Base-by-base conservation (phyloP, 2,329 filamentous ascomycete genomes). In the Graphilbum ipis-grandicollis region DNA sequence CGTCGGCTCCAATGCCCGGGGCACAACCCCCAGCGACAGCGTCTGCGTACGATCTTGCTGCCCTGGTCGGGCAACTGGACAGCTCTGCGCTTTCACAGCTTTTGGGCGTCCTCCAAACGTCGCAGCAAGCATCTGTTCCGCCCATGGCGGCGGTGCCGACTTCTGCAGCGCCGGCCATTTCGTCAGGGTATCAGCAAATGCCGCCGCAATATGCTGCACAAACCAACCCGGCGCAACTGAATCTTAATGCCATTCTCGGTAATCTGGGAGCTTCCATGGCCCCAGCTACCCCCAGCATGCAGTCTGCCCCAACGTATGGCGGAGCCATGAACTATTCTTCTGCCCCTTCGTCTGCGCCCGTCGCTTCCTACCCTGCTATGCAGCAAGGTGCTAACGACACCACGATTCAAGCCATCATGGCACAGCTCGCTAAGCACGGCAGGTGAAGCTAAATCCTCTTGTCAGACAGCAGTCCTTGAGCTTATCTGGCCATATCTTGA, bases 391-490 rank as follows among this genome's bases (percentile, higher is more conserved):
- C 30, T n/a, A 40, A 36, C 18, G 41, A 62, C 9, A 60, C 74
- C 12, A 63, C 73, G 37, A 65, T 84, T 46, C 70, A 78, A 51
- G 78, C 80, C 47, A 81, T 85, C 36, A 79, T 85, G 69, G 75
- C 76, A 13, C 74, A 81, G 47, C 57, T 84, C 41, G 70, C 75
- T 33, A 71, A 68, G 46, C 78, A 71, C 48, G 65, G 74, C 43
- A 7, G 26, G 14, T 28, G 10, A 28, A n/a, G 6, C 26, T 7
- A 13, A 5, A 23, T 5, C 6, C 6, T 28, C 6, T 28, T 28
- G 26, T 12, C 5, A 9, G 10, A 13, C 26, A 8, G 14, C 5
- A 28, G 14, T 28, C 5, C 14, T 5, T 13, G 5, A 5, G 5
- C 5, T 5, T n/a, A 5, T 28, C 9, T 7, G 14, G 26, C n/a